Evolutionary conservation across 106 monocot species (phyloP).

Genomic region (Allium sativum): DNA sequence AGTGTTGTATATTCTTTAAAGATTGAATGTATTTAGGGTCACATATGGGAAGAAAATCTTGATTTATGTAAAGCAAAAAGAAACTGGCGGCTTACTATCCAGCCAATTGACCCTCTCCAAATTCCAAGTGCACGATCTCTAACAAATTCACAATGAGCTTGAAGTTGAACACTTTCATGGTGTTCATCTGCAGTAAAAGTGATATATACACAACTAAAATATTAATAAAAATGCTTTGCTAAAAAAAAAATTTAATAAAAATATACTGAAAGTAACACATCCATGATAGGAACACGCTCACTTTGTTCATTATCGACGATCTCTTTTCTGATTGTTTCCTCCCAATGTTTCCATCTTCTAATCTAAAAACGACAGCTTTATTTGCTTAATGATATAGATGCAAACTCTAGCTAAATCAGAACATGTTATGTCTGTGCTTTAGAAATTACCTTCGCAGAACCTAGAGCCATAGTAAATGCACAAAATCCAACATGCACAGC

Average conservation of each 20-base stretch:
- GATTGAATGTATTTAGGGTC: no score
- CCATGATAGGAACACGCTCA: slow-evolving; percentile 6
- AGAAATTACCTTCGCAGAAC: slow-evolving; percentile 45
- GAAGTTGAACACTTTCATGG: background rate
- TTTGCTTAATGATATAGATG: background rate
- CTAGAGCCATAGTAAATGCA: slow-evolving; percentile 79
- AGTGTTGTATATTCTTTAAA: no score
- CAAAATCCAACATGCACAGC: slow-evolving; percentile 58
- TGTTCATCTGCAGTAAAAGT: background rate
- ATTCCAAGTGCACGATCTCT: slow-evolving; percentile 20
- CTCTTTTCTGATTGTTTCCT: slow-evolving; percentile 33
- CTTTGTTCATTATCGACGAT: slow-evolving; percentile 10
- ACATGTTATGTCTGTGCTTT: background rate
- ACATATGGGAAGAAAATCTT: background rate
- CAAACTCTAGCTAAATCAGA: background rate
- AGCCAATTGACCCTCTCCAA: slow-evolving; percentile 37
- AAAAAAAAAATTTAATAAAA: background rate
- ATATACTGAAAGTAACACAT: background rate
- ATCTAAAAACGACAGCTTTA: slow-evolving; percentile 20
- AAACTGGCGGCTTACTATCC: slow-evolving; percentile 32
- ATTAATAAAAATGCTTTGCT: background rate
- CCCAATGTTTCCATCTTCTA: slow-evolving; percentile 67
- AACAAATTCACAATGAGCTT: slow-evolving; percentile 28
- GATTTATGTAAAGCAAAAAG: background rate
- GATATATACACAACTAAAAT: background rate